Percentiles rank a stretch among this genome's conserved stretches.
These are phyloP conservation scores for Staphylotrichum longicolle DNA, from an alignment of 495 filamentous ascomycete genomes.

Conservation along the genomic window DNA sequence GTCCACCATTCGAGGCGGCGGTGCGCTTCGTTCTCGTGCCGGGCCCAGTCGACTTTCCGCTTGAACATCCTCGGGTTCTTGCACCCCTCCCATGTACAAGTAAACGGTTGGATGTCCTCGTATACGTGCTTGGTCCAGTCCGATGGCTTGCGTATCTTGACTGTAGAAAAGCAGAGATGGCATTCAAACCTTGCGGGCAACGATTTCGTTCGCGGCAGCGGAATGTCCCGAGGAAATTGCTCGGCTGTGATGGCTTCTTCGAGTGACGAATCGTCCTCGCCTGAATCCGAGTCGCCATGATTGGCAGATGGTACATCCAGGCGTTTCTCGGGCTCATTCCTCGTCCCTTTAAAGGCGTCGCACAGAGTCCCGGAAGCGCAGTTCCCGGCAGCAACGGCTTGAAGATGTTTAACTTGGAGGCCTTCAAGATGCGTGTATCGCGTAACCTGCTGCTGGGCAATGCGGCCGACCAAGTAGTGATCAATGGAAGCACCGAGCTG, in stretches of 20 bases:
- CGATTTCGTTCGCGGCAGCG: slow-evolving; percentile 71
- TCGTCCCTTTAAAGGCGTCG: slow-evolving; percentile 59
- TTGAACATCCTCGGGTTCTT: slow-evolving; percentile 92
- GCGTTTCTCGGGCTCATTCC: slow-evolving; percentile 36
- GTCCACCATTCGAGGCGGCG: slow-evolving; percentile 92
- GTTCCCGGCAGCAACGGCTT: slow-evolving; percentile 50
- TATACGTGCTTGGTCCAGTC: slow-evolving; percentile 99
- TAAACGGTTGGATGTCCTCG: slow-evolving; percentile 93
- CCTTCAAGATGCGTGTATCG: slow-evolving; percentile 79
- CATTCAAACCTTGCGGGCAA: slow-evolving; percentile 95
- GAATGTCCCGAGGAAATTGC: slow-evolving; percentile 75
- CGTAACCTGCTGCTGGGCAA: slow-evolving; percentile 73
- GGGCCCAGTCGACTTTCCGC: slow-evolving; percentile 94
- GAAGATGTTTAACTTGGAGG: slow-evolving; percentile 66
- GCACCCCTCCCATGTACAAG: slow-evolving; percentile 85
- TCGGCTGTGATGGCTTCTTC: slow-evolving; percentile 66
- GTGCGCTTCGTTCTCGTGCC: slow-evolving; percentile 92
- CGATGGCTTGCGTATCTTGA: slow-evolving; percentile 90
- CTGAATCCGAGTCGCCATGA: slow-evolving; percentile 52
- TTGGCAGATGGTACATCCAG: slow-evolving; percentile 41
- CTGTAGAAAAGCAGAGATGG: slow-evolving; percentile 82
- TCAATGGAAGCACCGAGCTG: no score
- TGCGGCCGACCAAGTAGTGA: slow-evolving; percentile 70
- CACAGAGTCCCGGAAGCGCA: slow-evolving; percentile 65
- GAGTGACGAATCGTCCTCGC: slow-evolving; percentile 58